A percentile compares a stretch with the other conserved stretches of the same genome.
These are phyloP conservation scores for Hymenoscyphus albidus DNA, from an alignment of 2,329 filamentous ascomycete genomes.

Conservation along the genomic window DNA sequence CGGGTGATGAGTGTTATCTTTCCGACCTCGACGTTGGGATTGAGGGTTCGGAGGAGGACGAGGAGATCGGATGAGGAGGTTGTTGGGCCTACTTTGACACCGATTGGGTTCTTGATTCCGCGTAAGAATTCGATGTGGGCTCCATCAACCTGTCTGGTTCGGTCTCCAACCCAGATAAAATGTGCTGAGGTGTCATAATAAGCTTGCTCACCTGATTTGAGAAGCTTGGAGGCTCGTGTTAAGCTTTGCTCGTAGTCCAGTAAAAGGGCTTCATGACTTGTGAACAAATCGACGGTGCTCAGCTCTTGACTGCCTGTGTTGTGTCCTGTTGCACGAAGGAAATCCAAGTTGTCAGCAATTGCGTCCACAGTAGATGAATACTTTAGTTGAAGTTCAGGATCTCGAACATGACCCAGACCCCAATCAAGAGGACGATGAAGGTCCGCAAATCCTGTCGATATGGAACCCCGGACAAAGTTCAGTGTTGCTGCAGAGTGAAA, in stretches of 20 bases:
- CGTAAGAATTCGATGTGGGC: slow-evolving; percentile 98
- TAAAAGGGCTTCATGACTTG: slow-evolving; percentile 89
- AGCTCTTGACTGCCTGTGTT: slow-evolving; percentile 72
- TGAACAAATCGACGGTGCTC: slow-evolving; percentile 91
- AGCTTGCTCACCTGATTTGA: slow-evolving; percentile 43
- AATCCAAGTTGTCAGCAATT: slow-evolving; percentile 85
- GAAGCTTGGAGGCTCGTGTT: slow-evolving; percentile 70
- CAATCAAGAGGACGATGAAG: slow-evolving; percentile 92
- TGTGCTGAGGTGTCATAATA: slow-evolving; percentile 95
- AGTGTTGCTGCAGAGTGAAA: slow-evolving; percentile 92
- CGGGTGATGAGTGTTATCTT: slow-evolving; percentile 96
- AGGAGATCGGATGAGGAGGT: slow-evolving; percentile 76
- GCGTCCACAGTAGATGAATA: slow-evolving; percentile 81
- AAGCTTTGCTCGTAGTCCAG: slow-evolving; percentile 91
- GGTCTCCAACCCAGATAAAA: slow-evolving; percentile 97
- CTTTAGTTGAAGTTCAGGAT: slow-evolving; percentile 76
- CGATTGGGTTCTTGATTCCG: slow-evolving; percentile 91
- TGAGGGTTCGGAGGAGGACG: slow-evolving; percentile 75
- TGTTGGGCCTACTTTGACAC: slow-evolving; percentile 90
- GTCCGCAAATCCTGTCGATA: slow-evolving; percentile 87
- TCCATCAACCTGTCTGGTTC: slow-evolving; percentile 87
- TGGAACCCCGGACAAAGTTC: slow-evolving; percentile 83
- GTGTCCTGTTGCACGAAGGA: slow-evolving; percentile 91
- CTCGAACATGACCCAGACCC: slow-evolving; percentile 86
- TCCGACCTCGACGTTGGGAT: slow-evolving; percentile 75